Percentiles rank a stretch among this genome's conserved stretches.
Evolutionary conservation across 176 grass and related monocot species (phyloP).

Genomic region (Triticum turgidum): DNA sequence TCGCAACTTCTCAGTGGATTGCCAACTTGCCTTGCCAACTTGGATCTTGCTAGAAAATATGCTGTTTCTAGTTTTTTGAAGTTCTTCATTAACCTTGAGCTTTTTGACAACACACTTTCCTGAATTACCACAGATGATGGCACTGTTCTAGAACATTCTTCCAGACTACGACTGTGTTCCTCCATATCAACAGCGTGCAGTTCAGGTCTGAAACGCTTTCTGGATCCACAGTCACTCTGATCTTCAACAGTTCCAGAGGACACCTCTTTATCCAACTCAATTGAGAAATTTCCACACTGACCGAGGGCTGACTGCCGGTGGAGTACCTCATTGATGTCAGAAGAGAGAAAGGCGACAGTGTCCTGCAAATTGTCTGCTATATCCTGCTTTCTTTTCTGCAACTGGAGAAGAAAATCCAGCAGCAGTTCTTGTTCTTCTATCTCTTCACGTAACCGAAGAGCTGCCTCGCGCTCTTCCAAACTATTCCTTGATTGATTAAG

Average conservation of each 20-base stretch:
- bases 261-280: slow-evolving; percentile 67
- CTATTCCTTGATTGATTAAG: slow-evolving; percentile 74
- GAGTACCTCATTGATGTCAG: slow-evolving; percentile 81
- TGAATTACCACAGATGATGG: slow-evolving; percentile 46
- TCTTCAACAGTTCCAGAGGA: slow-evolving; percentile 51
- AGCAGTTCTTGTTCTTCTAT: slow-evolving; percentile 90
- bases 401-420: slow-evolving; percentile 74
- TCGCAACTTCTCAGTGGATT: slow-evolving; percentile 36
- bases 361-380: slow-evolving; percentile 67
- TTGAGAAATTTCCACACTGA: slow-evolving; percentile 32
- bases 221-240: slow-evolving; percentile 60
- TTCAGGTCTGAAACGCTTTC: slow-evolving; percentile 70
- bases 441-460: slow-evolving; percentile 79
- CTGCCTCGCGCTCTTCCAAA: slow-evolving; percentile 74
- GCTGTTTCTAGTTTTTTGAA: slow-evolving; percentile 92
- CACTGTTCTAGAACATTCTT: slow-evolving; percentile 55
- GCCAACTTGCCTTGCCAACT: slow-evolving; percentile 48
- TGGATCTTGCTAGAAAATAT: slow-evolving; percentile 79
- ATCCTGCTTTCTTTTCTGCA: slow-evolving; percentile 86
- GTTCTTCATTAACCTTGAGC: slow-evolving; percentile 91
- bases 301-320: slow-evolving; percentile 56
- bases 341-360: slow-evolving; percentile 77
- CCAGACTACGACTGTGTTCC: slow-evolving; percentile 45
- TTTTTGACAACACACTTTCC: slow-evolving; percentile 83
- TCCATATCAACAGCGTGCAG: slow-evolving; percentile 45